phyloP scores from a whole-genome alignment of 768 basidiomycete species.

The Dacryopinax primogenitus region DNA sequence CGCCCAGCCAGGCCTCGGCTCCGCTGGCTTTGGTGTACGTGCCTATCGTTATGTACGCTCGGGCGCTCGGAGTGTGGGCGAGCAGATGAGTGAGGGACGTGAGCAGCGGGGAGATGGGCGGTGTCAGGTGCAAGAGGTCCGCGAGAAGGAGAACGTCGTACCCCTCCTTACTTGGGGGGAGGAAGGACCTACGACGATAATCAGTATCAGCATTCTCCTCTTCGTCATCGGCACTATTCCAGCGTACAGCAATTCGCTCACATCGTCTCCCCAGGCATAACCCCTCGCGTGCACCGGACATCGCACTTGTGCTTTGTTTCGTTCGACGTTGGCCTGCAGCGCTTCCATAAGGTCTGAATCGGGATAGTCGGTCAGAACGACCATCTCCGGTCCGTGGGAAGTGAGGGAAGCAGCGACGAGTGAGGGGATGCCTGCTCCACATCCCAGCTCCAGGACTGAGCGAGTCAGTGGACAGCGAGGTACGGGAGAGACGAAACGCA shows the following conservation, averaged over 20 bases:
- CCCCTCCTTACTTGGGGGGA: slow-evolving; percentile 16
- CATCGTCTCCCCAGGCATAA: slow-evolving; percentile 54
- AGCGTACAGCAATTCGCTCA: slow-evolving; percentile 37
- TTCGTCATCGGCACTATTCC: neutral
- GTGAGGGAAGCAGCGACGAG: slow-evolving; percentile 40
- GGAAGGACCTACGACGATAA: neutral
- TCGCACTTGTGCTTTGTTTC: slow-evolving; percentile 33
- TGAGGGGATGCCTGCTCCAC: slow-evolving; percentile 56
- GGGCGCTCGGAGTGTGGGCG: slow-evolving; percentile 29
- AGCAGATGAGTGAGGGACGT: slow-evolving; percentile 41
- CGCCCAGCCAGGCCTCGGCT: slow-evolving; percentile 11
- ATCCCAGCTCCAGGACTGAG: slow-evolving; percentile 57
- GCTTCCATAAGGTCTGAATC: slow-evolving; percentile 48
- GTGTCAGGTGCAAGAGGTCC: slow-evolving; percentile 57
- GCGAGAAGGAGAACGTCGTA: slow-evolving; percentile 56
- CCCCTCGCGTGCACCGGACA: slow-evolving; percentile 38
- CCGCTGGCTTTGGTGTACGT: slow-evolving; percentile 15
- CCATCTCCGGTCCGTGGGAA: slow-evolving; percentile 31
- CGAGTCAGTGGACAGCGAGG: neutral
- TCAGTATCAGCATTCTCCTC: neutral
- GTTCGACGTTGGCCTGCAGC: slow-evolving; percentile 40
- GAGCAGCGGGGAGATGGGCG: slow-evolving; percentile 45
- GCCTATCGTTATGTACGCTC: slow-evolving; percentile 50
- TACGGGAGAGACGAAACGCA: slow-evolving; percentile 19
- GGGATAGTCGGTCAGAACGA: slow-evolving; percentile 59